Conservation (phyloP, 495 filamentous ascomycete species). For the Tuber aestivum region DNA sequence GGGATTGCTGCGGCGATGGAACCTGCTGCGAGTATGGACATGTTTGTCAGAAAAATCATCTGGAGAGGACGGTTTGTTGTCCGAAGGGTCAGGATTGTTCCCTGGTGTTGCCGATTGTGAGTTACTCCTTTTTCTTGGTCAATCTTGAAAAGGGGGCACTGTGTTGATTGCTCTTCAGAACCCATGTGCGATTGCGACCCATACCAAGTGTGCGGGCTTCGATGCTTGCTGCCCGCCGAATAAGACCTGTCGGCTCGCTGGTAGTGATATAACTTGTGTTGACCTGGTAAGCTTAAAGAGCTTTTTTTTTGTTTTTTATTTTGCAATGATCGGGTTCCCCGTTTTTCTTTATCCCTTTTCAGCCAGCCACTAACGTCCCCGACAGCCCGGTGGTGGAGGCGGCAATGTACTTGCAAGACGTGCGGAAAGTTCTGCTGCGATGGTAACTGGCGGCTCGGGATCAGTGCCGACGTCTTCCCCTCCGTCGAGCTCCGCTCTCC, state of each 20-base stretch:
- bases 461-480: background rate
- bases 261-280: background rate
- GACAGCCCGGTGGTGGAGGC: background rate
- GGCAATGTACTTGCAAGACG: background rate
- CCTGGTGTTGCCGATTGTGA: background rate
- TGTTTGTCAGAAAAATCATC: background rate
- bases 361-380: background rate
- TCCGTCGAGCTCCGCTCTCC: background rate
- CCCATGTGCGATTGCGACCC: background rate
- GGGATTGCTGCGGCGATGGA: background rate
- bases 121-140: background rate
- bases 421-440: background rate
- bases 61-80: background rate
- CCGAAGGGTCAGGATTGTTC: background rate
- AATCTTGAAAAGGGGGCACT: background rate
- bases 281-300: background rate
- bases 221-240: constrained; percentile 1
- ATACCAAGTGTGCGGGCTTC: constrained; percentile 1
- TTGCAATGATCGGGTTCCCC: background rate
- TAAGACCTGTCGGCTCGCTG: background rate
- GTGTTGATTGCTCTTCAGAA: background rate
- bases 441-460: background rate
- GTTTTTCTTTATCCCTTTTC: background rate
- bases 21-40: background rate
- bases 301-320: too few relatives aligned